A percentile compares a stretch with the other conserved stretches of the same genome.
These are phyloP conservation scores for Aspergillus steynii DNA, from an alignment of 495 filamentous ascomycete species.

Conservation along the genomic window DNA sequence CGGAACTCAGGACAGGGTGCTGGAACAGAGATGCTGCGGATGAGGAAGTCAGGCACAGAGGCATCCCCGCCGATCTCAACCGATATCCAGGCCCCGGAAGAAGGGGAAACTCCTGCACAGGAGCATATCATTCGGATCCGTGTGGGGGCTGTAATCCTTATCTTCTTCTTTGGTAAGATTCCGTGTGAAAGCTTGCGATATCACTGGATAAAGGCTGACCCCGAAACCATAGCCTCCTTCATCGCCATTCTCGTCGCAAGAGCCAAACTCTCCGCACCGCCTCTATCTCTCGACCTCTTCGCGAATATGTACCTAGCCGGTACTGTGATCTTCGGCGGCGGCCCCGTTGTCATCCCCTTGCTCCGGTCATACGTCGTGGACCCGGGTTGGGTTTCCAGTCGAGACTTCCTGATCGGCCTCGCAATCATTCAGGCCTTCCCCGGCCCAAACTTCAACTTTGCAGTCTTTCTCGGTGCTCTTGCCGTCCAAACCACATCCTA, in stretches of 20 bases:
- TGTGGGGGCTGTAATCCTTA: conserved; percentile 48
- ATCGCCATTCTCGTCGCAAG: conserved; percentile 61
- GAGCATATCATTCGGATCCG: conserved; percentile 27
- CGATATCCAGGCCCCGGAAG: conserved; percentile 4
- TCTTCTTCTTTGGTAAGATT: conserved; percentile 52
- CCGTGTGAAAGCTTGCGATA: neutral
- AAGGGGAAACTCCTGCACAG: conserved; percentile 9
- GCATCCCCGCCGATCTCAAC: neutral
- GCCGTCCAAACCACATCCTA: conserved; percentile 41
- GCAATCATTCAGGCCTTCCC: conserved; percentile 83
- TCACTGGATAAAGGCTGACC: neutral
- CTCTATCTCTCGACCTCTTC: conserved; percentile 65
- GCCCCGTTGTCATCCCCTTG: conserved; percentile 82
- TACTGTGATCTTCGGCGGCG: conserved; percentile 88
- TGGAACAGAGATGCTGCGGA: conserved; percentile 5
- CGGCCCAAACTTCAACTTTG: conserved; percentile 88
- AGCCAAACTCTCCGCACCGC: conserved; percentile 39
- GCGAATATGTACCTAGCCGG: conserved; percentile 82
- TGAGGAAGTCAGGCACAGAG: conserved; percentile 3
- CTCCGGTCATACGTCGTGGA: conserved; percentile 76
- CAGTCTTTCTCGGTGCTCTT: conserved; percentile 71
- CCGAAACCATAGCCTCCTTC: conserved; percentile 44
- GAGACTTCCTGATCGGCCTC: conserved; percentile 81
- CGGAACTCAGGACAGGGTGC: conserved; percentile 1
- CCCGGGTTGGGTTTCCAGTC: conserved; percentile 75